These are phyloP conservation scores for Taxawa tesnikishii DNA, from an alignment of 2,329 filamentous ascomycete genomes.

Conservation along the genomic window DNA sequence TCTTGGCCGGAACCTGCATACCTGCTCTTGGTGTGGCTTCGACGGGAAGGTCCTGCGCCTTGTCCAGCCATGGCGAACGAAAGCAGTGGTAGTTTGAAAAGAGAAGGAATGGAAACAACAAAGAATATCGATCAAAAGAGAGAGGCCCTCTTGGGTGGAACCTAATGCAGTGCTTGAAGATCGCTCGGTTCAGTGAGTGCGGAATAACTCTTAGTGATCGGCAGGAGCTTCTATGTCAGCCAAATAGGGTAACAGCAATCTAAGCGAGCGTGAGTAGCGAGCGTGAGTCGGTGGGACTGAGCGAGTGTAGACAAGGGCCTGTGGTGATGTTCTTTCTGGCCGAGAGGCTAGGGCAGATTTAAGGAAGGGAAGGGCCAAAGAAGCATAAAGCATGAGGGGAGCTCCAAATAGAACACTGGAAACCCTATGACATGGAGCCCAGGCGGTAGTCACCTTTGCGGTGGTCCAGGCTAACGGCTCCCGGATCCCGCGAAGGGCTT, in stretches of 20 bases:
- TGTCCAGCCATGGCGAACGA: constrained; percentile 75
- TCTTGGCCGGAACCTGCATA: background rate
- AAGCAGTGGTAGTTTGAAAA: background rate
- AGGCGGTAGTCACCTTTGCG: too few species aligned
- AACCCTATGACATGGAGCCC: too few species aligned
- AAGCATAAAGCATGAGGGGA: background rate
- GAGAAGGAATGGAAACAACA: background rate
- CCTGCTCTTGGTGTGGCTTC: constrained; percentile 91
- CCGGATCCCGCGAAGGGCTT: too few species aligned
- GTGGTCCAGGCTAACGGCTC: too few species aligned
- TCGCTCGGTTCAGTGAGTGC: background rate
- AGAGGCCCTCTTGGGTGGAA: background rate
- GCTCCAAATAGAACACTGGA: background rate
- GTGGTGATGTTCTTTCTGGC: background rate
- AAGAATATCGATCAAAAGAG: background rate
- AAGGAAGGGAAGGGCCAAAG: background rate
- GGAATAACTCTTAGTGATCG: background rate
- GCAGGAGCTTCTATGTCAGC: background rate
- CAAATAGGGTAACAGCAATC: background rate
- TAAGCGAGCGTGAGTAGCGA: background rate
- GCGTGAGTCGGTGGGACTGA: background rate
- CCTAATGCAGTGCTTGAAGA: background rate
- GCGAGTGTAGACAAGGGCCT: background rate
- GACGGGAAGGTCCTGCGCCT: constrained; percentile 80
- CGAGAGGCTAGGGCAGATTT: background rate